Conservation (phyloP, 2,329 filamentous ascomycete species). For the Fusarium ambrosium region DNA sequence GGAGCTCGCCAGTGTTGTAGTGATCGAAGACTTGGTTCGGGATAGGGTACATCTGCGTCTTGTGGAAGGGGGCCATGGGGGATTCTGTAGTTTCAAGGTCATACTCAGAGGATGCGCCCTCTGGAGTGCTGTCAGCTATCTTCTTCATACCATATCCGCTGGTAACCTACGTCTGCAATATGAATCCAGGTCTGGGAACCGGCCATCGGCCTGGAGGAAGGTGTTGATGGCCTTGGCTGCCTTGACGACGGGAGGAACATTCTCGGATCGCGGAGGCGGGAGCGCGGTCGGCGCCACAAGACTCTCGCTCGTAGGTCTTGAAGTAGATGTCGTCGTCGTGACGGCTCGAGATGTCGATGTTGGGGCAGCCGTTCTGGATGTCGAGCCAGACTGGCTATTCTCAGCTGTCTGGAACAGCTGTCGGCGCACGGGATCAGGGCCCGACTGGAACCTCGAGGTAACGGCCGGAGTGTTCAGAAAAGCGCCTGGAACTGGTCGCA, state of each 20-base stretch:
- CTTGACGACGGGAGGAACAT: conserved; percentile 78
- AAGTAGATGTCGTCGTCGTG: conserved; percentile 43
- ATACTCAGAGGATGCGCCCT: conserved; percentile 93
- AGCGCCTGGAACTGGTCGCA: conserved; percentile 80
- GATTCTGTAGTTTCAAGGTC: conserved; percentile 77
- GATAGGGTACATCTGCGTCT: conserved; percentile 87
- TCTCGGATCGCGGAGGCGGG: conserved; percentile 61
- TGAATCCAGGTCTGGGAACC: conserved; percentile 89
- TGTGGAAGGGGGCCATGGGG: conserved; percentile 91
- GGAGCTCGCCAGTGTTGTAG: conserved; percentile 87
- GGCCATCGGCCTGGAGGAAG: conserved; percentile 79
- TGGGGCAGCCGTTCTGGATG: conserved; percentile 35
- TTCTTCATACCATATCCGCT: background rate
- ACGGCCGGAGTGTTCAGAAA: conserved; percentile 81
- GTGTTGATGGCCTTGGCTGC: conserved; percentile 88
- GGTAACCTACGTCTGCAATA: conserved; percentile 84
- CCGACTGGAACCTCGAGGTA: conserved; percentile 61
- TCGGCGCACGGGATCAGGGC: conserved; percentile 63
- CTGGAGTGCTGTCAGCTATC: conserved; percentile 62
- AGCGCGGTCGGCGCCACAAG: conserved; percentile 51
- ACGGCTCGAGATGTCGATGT: conserved; percentile 38
- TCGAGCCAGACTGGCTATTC: conserved; percentile 33
- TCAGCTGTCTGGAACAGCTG: conserved; percentile 61
- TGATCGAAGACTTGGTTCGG: conserved; percentile 94
- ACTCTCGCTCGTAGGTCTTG: conserved; percentile 43